These are phyloP conservation scores for Gaillardinia entomophila DNA, from an alignment of 805 yeast genomes.

Conservation along the genomic window DNA sequence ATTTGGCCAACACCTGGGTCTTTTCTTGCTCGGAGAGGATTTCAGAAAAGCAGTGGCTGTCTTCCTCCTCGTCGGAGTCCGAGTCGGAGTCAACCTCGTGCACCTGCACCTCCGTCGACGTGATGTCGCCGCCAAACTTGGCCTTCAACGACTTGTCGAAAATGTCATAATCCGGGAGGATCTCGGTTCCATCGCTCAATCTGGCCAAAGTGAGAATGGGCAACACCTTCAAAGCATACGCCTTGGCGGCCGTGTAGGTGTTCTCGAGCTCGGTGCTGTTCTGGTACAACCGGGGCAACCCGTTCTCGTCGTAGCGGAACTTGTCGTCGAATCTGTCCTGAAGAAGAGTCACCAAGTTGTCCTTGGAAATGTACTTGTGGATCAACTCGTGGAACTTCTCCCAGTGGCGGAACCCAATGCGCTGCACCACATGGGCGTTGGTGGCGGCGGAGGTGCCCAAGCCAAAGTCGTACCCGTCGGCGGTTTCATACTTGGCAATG, in stretches of 20 bases:
- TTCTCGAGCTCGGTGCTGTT: constrained; percentile 67
- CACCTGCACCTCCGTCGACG: constrained; percentile 17
- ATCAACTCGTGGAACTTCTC: constrained; percentile 48
- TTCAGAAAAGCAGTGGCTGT: constrained; percentile 43
- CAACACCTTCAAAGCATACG: constrained; percentile 48
- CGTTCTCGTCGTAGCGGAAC: constrained; percentile 78
- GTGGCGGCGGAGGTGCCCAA: constrained; percentile 49
- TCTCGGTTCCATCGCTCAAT: constrained; percentile 45
- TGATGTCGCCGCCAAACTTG: constrained; percentile 16
- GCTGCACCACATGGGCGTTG: constrained; percentile 35
- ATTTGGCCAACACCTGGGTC: constrained; percentile 48
- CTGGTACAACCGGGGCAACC: constrained; percentile 78
- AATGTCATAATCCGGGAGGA: constrained; percentile 54
- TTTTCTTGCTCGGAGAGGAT: constrained; percentile 55
- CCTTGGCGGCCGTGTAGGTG: constrained; percentile 56
- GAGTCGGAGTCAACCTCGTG: constrained; percentile 11
- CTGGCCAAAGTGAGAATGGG: constrained; percentile 57
- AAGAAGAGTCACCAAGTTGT: constrained; percentile 56
- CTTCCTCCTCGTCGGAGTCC: constrained; percentile 12
- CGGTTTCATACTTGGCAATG: constrained; percentile 5
- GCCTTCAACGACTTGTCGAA: constrained; percentile 18
- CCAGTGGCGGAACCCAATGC: constrained; percentile 61
- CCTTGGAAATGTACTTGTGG: constrained; percentile 60
- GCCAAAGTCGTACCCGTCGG: constrained; percentile 47
- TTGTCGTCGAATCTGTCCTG: constrained; percentile 77